Evolutionary conservation across 192 early-diverging fungal genomes (phyloP).

Genomic region (Gamsiella multidivaricata): DNA sequence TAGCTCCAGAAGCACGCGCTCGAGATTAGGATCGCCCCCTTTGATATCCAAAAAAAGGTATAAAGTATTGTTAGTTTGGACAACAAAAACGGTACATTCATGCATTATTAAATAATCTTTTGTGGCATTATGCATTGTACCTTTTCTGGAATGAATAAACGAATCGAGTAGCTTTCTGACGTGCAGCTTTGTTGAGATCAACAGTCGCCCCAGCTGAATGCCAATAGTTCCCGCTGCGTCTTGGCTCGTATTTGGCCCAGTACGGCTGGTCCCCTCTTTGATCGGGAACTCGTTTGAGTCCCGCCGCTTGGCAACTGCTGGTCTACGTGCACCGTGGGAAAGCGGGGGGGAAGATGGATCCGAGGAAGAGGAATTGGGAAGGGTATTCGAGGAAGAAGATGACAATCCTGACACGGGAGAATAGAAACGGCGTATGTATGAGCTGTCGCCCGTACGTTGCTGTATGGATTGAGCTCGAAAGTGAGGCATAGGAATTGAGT

Average conservation of each 20-base stretch:
- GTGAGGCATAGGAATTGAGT: conserved; percentile 40
- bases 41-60: background rate
- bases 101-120: no score
- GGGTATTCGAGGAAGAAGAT: no score
- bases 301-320: background rate
- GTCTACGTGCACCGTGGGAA: background rate
- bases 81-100: no score
- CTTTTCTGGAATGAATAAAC: conserved; percentile 6
- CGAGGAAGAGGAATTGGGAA: background rate
- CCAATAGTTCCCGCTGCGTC: conserved; percentile 8
- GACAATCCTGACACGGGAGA: background rate
- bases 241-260: background rate
- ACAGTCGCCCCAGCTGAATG: conserved; percentile 30
- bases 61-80: no score
- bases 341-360: background rate
- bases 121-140: no score
- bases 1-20: conserved; percentile 37
- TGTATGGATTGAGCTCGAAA: conserved; percentile 31
- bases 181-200: conserved; percentile 28
- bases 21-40: conserved; percentile 21
- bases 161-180: conserved; percentile 27
- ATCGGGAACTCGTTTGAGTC: background rate
- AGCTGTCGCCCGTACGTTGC: conserved; percentile 6
- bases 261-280: background rate
- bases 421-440: conserved; percentile 19